Evolutionary conservation across 305 asterid species (phyloP), one percentile per base, ranked within the genome.

Genomic region (Striga hermonthica): DNA sequence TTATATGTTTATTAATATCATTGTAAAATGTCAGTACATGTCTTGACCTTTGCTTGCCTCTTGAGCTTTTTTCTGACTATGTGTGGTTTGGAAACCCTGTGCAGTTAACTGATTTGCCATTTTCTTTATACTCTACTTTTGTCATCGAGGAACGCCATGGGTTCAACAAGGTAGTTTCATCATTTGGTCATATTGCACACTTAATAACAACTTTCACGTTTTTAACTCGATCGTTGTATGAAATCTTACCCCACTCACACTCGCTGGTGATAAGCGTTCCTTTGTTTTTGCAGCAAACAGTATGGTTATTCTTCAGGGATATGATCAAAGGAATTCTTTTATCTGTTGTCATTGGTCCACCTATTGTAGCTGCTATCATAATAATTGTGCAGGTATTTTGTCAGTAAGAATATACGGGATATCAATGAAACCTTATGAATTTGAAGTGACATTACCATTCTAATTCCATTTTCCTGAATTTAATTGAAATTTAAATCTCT

Each of bases 51-150:
- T 63, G 22, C 31, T 63, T 50, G 70, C 59, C 68, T 47, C 36
- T 52, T 48, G 43, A 68, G 39, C 10, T 56, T 64, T 50, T 65
- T 28, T 50, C 16, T 61, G 58, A 64, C 43, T 50, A 47, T 59
- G 43, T 56, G 41, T 54, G 53, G 63, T 55, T 75, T 54, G 12
- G 36, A 63, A n/a, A 57, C 50, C 54, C 39, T 55, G 6, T 74
- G 79, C 95, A 90, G 99, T 81, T 94, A 66, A 90, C 96, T 11
- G 99, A 94, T 71, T 81, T 94, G 76, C 99, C 99, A n/a, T 94
- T 90, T 80, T 86, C 99, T 36, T 65, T 94, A 70, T 94, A 82
- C 83, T 94, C 99, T 65, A 94, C 97, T 53, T 94, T 94, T 77
- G 93, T 94, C 74, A 94, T 94, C 72, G 99, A 94, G 83, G 81